Base-by-base conservation (phyloP, 441 rosid genomes). In the Adansonia gregorii region DNA sequence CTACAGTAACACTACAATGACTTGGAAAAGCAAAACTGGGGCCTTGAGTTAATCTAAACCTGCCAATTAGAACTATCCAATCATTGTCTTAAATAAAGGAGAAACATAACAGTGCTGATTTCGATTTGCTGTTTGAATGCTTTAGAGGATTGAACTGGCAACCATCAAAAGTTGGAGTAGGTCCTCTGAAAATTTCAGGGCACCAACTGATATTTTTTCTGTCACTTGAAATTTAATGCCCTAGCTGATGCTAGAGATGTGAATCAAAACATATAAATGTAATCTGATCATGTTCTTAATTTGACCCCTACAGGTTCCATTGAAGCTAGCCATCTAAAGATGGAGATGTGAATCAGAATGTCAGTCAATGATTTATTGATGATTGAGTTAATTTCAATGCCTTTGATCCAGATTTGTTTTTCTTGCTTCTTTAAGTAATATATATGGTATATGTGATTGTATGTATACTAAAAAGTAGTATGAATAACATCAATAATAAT, bases 291-390 rank as follows among this genome's bases (percentile, higher is more conserved):
- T 27, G 35, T 24, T 24, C 27, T 24, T 24, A 31, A 0, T 31
- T 15, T 63, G 45, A 63, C 31, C 2, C 2, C 1, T 63, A 45
- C 67, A 91, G 96, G 89, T 80, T 70, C 87, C 15, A 64, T 84
- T 64, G 89, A 85, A 72, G 89, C 84, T 60, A 31, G 86, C 76
- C 75, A 85, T 81, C 77, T 87, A 80, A 91, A 91, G 89, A 24
- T 83, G 88, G 91, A 86, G 89, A 85, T 84, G 82, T 88, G 89
- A 91, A 70, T 75, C 45, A 55, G 73, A 74, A 79, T 22, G 69
- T 76, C 24, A 14, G 46, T 64, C 43, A 51, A 56, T 76, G 14
- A 79, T 83, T 85, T 63, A 65, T 79, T 76, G 73, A 74, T 31
- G 72, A 74, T 60, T 17, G 65, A 63, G 66, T 58, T 69, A 17